Conservation (phyloP, 352 stramenopile species). For the Detonula confervacea region DNA sequence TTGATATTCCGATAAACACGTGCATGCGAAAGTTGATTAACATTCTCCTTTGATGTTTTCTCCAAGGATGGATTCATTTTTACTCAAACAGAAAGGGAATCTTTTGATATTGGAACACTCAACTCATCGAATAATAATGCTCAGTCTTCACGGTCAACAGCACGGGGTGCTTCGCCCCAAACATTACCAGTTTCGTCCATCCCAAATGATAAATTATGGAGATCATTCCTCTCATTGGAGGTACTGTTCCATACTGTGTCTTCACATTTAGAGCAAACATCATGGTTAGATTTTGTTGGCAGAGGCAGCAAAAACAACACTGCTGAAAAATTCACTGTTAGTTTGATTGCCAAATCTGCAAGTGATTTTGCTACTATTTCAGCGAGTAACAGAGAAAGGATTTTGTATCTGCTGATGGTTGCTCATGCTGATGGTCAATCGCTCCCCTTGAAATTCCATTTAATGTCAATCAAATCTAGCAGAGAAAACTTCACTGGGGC, state of each 20-base stretch:
- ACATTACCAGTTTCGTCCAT: conserved; percentile 31
- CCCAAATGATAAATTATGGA: conserved; percentile 56
- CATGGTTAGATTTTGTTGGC: conserved; percentile 34
- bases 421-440: conserved; percentile 45
- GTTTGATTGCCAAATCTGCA: conserved; percentile 61
- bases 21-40: neutral
- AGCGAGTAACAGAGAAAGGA: conserved; percentile 77
- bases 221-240: conserved; percentile 54
- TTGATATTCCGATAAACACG: conserved; percentile 35
- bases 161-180: conserved; percentile 23
- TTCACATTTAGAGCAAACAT: conserved; percentile 51
- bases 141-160: conserved; percentile 18
- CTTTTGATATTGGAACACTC: conserved; percentile 52
- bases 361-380: conserved; percentile 84
- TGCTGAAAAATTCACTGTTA: conserved; percentile 17
- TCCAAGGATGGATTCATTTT: conserved; percentile 61
- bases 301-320: conserved; percentile 5
- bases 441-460: conserved; percentile 2
- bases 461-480: conserved; percentile 8
- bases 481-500: conserved; percentile 3
- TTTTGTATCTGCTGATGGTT: conserved; percentile 71
- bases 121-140: conserved; percentile 18
- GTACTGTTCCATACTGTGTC: conserved; percentile 34
- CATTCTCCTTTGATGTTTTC: no score
- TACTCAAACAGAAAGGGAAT: conserved; percentile 60